Evolutionary conservation across 2,329 filamentous ascomycete species (phyloP), one percentile per base, ranked within the genome.

Genomic region (Penicillium sp.): DNA sequence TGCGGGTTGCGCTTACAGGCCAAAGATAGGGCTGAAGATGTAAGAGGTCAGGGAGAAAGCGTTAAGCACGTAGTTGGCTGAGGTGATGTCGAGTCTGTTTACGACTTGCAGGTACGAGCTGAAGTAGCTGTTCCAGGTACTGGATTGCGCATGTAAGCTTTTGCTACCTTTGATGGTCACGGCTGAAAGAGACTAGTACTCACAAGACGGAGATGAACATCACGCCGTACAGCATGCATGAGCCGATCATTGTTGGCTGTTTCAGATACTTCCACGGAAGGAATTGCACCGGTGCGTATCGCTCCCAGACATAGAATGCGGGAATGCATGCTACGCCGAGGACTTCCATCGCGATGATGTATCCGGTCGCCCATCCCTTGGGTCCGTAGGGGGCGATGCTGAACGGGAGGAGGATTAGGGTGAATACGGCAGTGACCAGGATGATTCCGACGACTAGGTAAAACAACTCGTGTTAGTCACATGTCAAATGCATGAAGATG

Each of bases 281-380:
- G 35, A 56, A 56, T 13, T 56, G 54, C 10, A 56, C 54, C 1
- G 49, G 49, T 8, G 54, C 45, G 32, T 52, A 56, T 31, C 49
- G 38, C 21, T 56, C 54, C 54, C 54, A 56, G 32, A 46, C 8
- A 27, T 56, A 56, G 25, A 56, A 56, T n/a, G 38, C 49, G 3
- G 54, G 54, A 5, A 49, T 13, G n/a, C 54, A 56, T 10, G 38
- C 45, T 5, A 56, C 54, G 2, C 54, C 54, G 4, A 56, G 25
- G 8, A 52, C 54, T 40, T 56, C 54, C 54, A 56, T 56, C 6
- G 54, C 49, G 7, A 56, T 56, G 25, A 56, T 56, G n/a, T 56
- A 56, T 32, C 23, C 49, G 8, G 23, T 37, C 13, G 29, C 49
- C 49, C 49, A 51, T 3, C 49, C 49, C 32, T 51, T 51, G n/a